Conservation (phyloP, 768 basidiomycete genomes). For the Lactarius hatsudake region DNA sequence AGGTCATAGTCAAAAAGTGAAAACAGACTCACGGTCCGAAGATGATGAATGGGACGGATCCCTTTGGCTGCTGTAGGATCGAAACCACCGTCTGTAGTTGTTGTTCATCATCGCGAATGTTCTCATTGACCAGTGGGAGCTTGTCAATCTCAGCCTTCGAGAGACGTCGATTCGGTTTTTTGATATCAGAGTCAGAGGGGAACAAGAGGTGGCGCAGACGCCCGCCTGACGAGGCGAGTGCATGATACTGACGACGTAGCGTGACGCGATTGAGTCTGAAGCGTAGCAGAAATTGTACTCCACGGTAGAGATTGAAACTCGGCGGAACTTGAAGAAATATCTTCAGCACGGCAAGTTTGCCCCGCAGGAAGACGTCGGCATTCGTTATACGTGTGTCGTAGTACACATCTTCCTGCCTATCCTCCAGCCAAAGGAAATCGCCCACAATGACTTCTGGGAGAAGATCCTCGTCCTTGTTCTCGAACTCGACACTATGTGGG, state of each 20-base stretch:
- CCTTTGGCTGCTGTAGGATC: constrained; percentile 43
- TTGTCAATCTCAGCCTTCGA: constrained; percentile 15
- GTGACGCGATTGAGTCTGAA: constrained; percentile 56
- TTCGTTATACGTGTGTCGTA: constrained; percentile 20
- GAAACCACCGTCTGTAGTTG: constrained; percentile 51
- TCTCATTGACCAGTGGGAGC: constrained; percentile 39
- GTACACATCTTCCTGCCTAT: constrained; percentile 12
- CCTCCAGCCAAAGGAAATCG: constrained; percentile 20
- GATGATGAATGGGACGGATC: constrained; percentile 54
- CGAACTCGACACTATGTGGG: constrained; percentile 10
- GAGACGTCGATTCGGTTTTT: constrained; percentile 19
- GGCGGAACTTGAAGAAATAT: constrained; percentile 47
- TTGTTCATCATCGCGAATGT: constrained; percentile 45
- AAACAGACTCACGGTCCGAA: constrained; percentile 54
- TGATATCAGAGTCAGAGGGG: constrained; percentile 39
- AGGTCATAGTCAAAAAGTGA: background rate
- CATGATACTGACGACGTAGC: constrained; percentile 57
- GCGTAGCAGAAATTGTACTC: constrained; percentile 46
- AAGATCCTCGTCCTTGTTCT: constrained; percentile 18
- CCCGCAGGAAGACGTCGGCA: background rate
- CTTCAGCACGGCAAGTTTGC: constrained; percentile 40
- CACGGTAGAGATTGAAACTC: constrained; percentile 41
- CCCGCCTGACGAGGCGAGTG: constrained; percentile 43
- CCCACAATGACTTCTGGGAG: constrained; percentile 16
- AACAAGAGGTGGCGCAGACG: constrained; percentile 50